phyloP scores from a whole-genome alignment of 2,329 filamentous ascomycete genomes.

The Boeremia lycopersici region DNA sequence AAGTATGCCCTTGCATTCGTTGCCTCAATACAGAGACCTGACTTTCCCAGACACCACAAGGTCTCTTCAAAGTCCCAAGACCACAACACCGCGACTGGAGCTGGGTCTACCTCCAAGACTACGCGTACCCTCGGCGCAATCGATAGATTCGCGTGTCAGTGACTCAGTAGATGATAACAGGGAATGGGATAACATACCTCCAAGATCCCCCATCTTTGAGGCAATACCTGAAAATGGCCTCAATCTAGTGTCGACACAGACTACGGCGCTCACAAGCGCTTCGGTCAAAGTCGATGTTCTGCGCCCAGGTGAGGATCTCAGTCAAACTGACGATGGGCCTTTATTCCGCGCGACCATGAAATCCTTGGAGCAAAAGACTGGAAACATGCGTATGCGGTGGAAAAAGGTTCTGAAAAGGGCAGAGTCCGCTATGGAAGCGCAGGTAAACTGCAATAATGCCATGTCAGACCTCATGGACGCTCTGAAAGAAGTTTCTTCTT shows the following conservation, averaged over 20 bases:
- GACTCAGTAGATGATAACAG: constrained; percentile 64
- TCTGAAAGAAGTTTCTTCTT: constrained; percentile 82
- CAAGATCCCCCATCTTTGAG: constrained; percentile 55
- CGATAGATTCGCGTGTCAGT: constrained; percentile 81
- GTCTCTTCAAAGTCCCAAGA: constrained; percentile 48
- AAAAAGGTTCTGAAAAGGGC: constrained; percentile 95
- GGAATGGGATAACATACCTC: constrained; percentile 50
- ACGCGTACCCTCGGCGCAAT: constrained; percentile 77
- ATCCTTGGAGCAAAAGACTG: constrained; percentile 92
- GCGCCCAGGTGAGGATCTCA: constrained; percentile 81
- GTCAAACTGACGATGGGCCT: constrained; percentile 85
- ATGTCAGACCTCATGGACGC: constrained; percentile 83
- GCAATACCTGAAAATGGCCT: constrained; percentile 56
- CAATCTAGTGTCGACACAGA: constrained; percentile 50
- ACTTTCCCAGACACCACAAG: constrained; percentile 43
- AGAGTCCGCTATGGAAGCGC: constrained; percentile 82
- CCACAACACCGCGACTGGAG: constrained; percentile 73
- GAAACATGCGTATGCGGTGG: constrained; percentile 90
- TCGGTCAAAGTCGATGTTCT: constrained; percentile 85
- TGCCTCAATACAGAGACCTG: constrained; percentile 4
- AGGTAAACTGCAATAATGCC: constrained; percentile 83
- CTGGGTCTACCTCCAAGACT: constrained; percentile 75
- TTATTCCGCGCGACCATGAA: constrained; percentile 97
- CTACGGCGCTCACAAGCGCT: constrained; percentile 44
- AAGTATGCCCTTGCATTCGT: constrained; percentile 58